phyloP scores from a whole-genome alignment of 345 rosid genomes.

The Lenwebbia sp. region DNA sequence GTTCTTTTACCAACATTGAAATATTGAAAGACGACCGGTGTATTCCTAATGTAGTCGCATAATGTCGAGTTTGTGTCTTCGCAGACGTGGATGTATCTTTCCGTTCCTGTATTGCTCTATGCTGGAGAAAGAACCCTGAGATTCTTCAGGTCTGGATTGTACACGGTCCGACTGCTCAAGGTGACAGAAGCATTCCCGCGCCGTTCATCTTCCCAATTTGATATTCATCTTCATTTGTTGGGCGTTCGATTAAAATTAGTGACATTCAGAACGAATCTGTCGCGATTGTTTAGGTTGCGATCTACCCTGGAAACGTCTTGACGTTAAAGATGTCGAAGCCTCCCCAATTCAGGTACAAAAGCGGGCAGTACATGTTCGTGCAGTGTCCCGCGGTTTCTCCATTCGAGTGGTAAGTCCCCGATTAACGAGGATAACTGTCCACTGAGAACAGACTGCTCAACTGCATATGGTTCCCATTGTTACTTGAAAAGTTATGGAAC shows the following conservation, averaged over 20 bases:
- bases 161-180: conserved; percentile 67
- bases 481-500: background rate
- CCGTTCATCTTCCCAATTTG: background rate
- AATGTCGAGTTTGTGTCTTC: background rate
- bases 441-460: background rate
- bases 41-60: background rate
- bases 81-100: conserved; percentile 96
- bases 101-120: conserved; percentile 70
- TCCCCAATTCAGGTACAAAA: conserved; percentile 75
- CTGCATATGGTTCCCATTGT: background rate
- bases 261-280: background rate
- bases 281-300: conserved; percentile 53
- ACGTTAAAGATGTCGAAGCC: conserved; percentile 97
- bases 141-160: conserved; percentile 78
- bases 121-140: conserved; percentile 83
- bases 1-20: background rate
- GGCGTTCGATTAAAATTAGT: background rate
- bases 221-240: background rate
- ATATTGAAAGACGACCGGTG: background rate
- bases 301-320: conserved; percentile 92
- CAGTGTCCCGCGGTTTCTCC: conserved; percentile 99
- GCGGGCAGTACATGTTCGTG: conserved; percentile 98
- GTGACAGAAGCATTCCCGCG: conserved; percentile 11
- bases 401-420: conserved; percentile 63
- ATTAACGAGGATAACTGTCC: background rate